Evolutionary conservation across 148 eudicot species (phyloP), one percentile per base, ranked within the genome.

Genomic region (Tetragonia tetragonoides): DNA sequence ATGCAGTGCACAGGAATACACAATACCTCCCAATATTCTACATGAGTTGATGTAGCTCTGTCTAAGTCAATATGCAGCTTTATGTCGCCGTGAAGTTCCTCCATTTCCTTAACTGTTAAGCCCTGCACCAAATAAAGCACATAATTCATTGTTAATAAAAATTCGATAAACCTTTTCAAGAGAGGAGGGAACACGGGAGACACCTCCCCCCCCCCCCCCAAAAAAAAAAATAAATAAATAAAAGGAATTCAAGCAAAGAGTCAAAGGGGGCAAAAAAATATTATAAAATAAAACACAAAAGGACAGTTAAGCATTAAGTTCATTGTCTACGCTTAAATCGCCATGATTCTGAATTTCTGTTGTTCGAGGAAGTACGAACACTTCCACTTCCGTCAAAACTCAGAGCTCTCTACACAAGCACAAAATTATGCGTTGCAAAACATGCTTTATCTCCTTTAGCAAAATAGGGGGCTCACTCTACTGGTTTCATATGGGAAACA

Each of bases 41-140:
- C 82, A 66, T 92, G 99, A 12, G 94, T 91, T 56, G 94, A 90
- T 34, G 97, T 92, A 63, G 84, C 91, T 78, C 90, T 87, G 83
- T 95, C 97, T 76, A 92, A 83, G 79, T 91, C 96, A 74, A 95
- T 86, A 84, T 93, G 97, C 94, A 95, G 75, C 83, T 90, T 95
- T 74, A 95, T 92, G 74, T 95, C 99, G 77, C 88, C 92, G 5
- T 91, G 90, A 73, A 95, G 97, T 84, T 91, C 93, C 78, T 95
- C 99, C 89, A 90, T 92, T 77, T 95, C 99, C 72, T 89, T 92
- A 16, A 93, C 92, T 15, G 94, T 91, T 84, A 95, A 81, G 66
- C 99, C 97, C 97, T 94, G 86, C 44, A 89, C 60, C 38, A 80
- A 11, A 78, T 34, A n/a, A 41, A 40, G 41, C 72, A 80, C 51